These are phyloP conservation scores for Yueomyces sinensis DNA, from an alignment of 805 yeast species.

Conservation along the genomic window DNA sequence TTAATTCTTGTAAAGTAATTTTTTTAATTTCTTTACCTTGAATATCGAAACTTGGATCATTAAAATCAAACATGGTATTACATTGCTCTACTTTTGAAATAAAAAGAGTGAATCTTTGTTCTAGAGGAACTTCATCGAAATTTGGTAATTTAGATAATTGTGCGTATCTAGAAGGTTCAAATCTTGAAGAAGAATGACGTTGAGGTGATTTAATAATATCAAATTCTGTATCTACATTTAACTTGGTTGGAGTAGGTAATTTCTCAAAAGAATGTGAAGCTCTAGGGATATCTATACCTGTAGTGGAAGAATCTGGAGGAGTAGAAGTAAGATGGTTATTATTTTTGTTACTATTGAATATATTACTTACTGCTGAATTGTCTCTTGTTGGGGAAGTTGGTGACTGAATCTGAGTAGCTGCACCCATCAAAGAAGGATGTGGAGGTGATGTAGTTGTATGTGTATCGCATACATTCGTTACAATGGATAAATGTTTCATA, in stretches of 20 bases:
- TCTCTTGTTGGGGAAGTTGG: slow-evolving; percentile 4
- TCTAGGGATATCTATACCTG: slow-evolving; percentile 22
- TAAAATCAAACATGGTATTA: slow-evolving; percentile 85
- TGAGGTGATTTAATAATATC: slow-evolving; percentile 79
- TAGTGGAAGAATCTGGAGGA: slow-evolving; percentile 1
- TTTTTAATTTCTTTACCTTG: slow-evolving; percentile 89
- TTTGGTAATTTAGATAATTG: slow-evolving; percentile 67
- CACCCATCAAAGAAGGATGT: slow-evolving; percentile 19
- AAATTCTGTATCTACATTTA: slow-evolving; percentile 43
- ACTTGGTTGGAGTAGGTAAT: slow-evolving; percentile 49
- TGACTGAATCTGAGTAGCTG: slow-evolving; percentile 11
- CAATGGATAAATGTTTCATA: background rate
- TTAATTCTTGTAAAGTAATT: slow-evolving; percentile 74
- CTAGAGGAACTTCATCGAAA: slow-evolving; percentile 79
- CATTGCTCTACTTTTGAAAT: slow-evolving; percentile 88
- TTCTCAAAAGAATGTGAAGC: slow-evolving; percentile 43
- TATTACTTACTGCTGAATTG: background rate
- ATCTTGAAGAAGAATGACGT: slow-evolving; percentile 84
- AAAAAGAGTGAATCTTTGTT: slow-evolving; percentile 60
- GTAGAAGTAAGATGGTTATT: slow-evolving; percentile 5
- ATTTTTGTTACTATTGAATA: background rate
- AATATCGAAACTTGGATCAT: slow-evolving; percentile 83
- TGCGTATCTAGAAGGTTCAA: slow-evolving; percentile 61
- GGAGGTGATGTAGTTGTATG: slow-evolving; percentile 1
- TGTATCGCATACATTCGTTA: background rate